These are phyloP conservation scores for Scorias spongiosa DNA, from an alignment of 2,329 filamentous ascomycete species.

Conservation along the genomic window DNA sequence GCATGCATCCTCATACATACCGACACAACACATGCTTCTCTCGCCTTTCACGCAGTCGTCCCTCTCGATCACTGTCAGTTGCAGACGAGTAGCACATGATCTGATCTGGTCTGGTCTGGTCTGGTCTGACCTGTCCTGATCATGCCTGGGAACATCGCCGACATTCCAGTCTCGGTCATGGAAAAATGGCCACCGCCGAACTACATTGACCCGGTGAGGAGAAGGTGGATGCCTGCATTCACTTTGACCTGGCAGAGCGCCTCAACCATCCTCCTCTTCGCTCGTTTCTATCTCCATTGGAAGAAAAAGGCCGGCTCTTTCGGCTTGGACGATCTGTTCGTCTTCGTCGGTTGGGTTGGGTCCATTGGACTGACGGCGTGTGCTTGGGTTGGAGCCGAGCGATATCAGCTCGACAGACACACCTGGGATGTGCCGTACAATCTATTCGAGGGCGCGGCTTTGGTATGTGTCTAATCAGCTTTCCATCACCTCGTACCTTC, in stretches of 20 bases:
- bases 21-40: too few relatives aligned
- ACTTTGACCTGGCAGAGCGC: slow-evolving; percentile 6
- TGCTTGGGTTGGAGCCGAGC: slow-evolving; percentile 6
- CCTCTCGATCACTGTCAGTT: too few relatives aligned
- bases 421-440: slow-evolving; percentile 10
- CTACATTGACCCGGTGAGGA: slow-evolving; percentile 11
- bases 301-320: slow-evolving; percentile 11
- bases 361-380: slow-evolving; percentile 9
- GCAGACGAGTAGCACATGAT: too few relatives aligned
- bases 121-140: background rate
- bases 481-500: too few relatives aligned
- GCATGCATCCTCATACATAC: too few relatives aligned
- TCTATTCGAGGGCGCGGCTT: slow-evolving; percentile 6
- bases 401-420: slow-evolving; percentile 10
- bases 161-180: slow-evolving; percentile 7
- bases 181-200: slow-evolving; percentile 12
- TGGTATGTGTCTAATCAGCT: slow-evolving; percentile 4
- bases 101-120: background rate
- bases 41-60: too few relatives aligned
- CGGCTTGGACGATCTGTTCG: slow-evolving; percentile 13
- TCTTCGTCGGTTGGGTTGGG: slow-evolving; percentile 11
- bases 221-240: slow-evolving; percentile 10
- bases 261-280: slow-evolving; percentile 9
- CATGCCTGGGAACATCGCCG: slow-evolving; percentile 14
- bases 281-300: slow-evolving; percentile 11